Conservation (phyloP, 1,139 yeast genomes). For the Blastobotrys ciferrii region DNA sequence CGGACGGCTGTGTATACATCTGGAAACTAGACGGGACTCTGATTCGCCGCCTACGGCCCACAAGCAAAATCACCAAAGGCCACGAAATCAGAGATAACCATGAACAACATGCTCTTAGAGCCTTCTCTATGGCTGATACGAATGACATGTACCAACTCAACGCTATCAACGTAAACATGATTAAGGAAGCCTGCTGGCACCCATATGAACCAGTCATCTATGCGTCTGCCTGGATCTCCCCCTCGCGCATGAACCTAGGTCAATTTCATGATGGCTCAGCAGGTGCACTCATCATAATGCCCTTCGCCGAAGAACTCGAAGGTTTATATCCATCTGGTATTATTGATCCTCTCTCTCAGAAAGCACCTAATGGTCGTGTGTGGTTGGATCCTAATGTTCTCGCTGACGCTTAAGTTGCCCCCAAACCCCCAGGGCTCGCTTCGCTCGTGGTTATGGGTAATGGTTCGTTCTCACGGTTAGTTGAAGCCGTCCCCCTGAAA, state of each 20-base stretch:
- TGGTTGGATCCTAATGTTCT: neutral
- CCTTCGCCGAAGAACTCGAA: neutral
- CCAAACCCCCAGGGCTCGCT: too few relatives aligned
- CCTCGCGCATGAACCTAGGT: conserved; percentile 8
- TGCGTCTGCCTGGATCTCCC: conserved; percentile 21
- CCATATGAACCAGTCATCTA: conserved; percentile 24
- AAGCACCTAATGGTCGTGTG: neutral
- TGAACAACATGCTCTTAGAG: conserved; percentile 2
- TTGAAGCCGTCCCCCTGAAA: too few relatives aligned
- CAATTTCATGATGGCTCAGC: neutral
- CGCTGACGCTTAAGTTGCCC: neutral
- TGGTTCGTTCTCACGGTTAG: too few relatives aligned
- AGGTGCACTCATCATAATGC: conserved; percentile 5
- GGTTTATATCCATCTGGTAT: neutral
- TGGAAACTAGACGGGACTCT: conserved; percentile 36
- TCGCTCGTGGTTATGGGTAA: too few relatives aligned
- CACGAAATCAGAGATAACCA: conserved; percentile 5
- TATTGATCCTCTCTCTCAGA: neutral
- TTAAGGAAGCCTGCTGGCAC: conserved; percentile 25
- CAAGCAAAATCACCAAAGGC: conserved; percentile 1
- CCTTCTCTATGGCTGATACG: conserved; percentile 2
- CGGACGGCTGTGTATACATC: conserved; percentile 33
- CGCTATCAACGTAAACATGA: neutral
- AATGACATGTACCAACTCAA: neutral
- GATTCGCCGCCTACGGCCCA: conserved; percentile 18